phyloP scores from a whole-genome alignment of 2,329 filamentous ascomycete species.

The Fusarium nanum region DNA sequence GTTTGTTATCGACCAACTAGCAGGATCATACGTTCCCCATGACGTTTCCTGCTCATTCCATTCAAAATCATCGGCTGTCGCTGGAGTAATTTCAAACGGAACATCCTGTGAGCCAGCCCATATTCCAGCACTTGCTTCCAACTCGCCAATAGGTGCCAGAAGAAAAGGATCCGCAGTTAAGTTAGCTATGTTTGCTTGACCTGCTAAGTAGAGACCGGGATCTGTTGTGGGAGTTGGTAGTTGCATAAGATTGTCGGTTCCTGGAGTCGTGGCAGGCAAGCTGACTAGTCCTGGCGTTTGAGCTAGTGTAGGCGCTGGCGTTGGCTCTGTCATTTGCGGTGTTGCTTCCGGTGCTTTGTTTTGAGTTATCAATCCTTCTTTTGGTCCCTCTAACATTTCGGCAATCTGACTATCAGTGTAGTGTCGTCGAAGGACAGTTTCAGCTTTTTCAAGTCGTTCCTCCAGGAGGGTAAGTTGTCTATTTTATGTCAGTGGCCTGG shows the following conservation, averaged over 20 bases:
- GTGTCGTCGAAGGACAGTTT: conserved; percentile 33
- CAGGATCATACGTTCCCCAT: conserved; percentile 24
- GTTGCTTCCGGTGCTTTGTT: neutral
- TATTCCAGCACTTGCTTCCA: conserved; percentile 7
- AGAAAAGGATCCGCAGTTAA: conserved; percentile 19
- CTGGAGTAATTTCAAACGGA: neutral
- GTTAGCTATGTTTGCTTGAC: conserved; percentile 4
- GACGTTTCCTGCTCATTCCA: conserved; percentile 36
- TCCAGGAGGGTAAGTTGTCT: conserved; percentile 38
- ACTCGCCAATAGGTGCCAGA: conserved; percentile 22
- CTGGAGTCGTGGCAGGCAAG: conserved; percentile 15
- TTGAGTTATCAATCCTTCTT: conserved; percentile 9
- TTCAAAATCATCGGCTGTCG: conserved; percentile 28
- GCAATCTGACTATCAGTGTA: conserved; percentile 36
- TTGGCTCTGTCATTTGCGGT: neutral
- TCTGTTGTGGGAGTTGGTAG: conserved; percentile 13
- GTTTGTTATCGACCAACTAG: conserved; percentile 21
- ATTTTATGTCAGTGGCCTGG: conserved; percentile 6
- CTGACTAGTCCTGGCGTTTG: conserved; percentile 6
- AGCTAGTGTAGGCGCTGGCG: conserved; percentile 8
- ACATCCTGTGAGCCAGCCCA: conserved; percentile 12
- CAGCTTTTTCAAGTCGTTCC: conserved; percentile 37
- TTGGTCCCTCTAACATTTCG: conserved; percentile 30
- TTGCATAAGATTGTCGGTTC: conserved; percentile 20
- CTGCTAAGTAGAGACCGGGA: conserved; percentile 9